Evolutionary conservation across 306 rosid species (phyloP).

Genomic region (Citrullus amarus): DNA sequence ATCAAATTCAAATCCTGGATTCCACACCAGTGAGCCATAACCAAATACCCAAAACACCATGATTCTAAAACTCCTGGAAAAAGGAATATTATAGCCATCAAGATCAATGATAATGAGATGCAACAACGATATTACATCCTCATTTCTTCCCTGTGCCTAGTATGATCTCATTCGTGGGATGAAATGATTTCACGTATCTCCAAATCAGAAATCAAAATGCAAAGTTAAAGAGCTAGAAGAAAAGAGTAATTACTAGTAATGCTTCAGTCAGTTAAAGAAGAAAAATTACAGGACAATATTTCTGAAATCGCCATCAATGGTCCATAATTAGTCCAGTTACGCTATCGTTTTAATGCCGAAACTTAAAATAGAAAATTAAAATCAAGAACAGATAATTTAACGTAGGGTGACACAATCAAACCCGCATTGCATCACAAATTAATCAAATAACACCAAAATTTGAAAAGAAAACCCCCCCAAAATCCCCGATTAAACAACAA

Average conservation of each 20-base stretch:
- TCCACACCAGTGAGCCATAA: constrained; percentile 96
- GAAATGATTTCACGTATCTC: background rate
- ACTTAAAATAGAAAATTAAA: background rate
- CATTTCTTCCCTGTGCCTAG: background rate
- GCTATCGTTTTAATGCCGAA: background rate
- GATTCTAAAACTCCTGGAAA: constrained; percentile 25
- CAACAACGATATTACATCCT: no score
- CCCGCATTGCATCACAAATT: background rate
- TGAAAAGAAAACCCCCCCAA: background rate
- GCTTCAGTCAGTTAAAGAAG: background rate
- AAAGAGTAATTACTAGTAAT: background rate
- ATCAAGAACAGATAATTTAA: background rate
- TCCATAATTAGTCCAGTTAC: background rate
- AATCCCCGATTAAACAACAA: background rate
- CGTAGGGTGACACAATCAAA: background rate
- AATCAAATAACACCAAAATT: background rate
- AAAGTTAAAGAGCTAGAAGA: background rate
- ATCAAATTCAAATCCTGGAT: constrained; percentile 80
- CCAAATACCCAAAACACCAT: constrained; percentile 99
- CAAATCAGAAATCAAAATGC: background rate
- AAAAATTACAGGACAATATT: background rate
- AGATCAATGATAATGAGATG: background rate
- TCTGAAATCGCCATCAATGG: background rate
- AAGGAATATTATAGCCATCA: background rate
- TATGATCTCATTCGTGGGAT: background rate